Base-by-base conservation (phyloP, 2,329 filamentous ascomycete species). In the Botrytis tulipae region DNA sequence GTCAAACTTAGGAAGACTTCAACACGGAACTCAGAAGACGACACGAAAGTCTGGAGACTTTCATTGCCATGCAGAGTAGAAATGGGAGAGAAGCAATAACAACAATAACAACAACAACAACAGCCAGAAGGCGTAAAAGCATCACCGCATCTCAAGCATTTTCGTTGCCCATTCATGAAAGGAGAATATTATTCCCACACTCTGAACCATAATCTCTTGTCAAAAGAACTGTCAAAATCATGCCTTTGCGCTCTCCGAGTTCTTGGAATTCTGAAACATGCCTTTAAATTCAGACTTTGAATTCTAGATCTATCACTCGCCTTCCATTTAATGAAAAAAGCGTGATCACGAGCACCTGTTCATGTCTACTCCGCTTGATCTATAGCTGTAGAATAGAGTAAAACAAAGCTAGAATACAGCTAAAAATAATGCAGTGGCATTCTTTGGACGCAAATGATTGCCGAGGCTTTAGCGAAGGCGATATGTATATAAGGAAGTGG, bases 71-170 rank as follows among this genome's bases (percentile, higher is more conserved):
- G 0, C 3, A 7, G 12, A 14, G 12, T n/a, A n/a, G 25, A 51
- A n/a, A 51, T 2, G 12, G 0, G 0, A n/a, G 4, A 51, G 12
- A 51, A 51, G 4, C 4, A 2, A 51, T 1, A 51, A 51, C 4
- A n/a, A n/a, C 48, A n/a, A n/a, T n/a, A n/a, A 51, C 2, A 10
- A 14, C 9, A 14, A n/a, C 48, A n/a, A 51, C 20, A 46, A 5
- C 20, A 25, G 14, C 1, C 12, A 54, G 12, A 16, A n/a, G 5
- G 12, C 5, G 48, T 16, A 16, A n/a, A n/a, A 54, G 4, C 1
- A n/a, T 54, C 0, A 2, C 25, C 12, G 5, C 2, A 54, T 16
- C 10, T n/a, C 48, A n/a, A 54, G n/a, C 12, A 16, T 54, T 16
- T 14, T 16, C 48, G 6, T n/a, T 2, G 48, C 5, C 12, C 12